phyloP scores from a whole-genome alignment of 2,329 filamentous ascomycete species.

The Fusarium palustre region DNA sequence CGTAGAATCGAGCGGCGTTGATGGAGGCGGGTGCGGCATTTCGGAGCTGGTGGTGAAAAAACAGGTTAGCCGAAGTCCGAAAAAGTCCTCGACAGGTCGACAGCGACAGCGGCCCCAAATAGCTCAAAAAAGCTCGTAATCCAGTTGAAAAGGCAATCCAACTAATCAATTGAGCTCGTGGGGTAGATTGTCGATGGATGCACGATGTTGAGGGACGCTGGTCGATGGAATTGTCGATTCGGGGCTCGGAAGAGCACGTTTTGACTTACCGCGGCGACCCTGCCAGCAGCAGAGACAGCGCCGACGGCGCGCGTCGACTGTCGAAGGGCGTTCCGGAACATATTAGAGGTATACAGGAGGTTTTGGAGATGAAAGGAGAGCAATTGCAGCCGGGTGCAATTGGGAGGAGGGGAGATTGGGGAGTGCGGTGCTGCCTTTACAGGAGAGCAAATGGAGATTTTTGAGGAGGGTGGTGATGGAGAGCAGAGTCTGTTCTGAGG shows the following conservation, averaged over 20 bases:
- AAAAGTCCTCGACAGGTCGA: slow-evolving; percentile 49
- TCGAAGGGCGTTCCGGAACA: slow-evolving; percentile 99
- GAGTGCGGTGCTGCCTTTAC: slow-evolving; percentile 62
- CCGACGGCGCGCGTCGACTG: slow-evolving; percentile 95
- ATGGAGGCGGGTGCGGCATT: slow-evolving; percentile 83
- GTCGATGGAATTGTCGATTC: slow-evolving; percentile 61
- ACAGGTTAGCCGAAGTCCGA: slow-evolving; percentile 67
- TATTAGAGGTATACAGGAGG: slow-evolving; percentile 69
- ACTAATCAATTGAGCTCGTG: slow-evolving; percentile 54
- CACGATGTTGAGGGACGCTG: slow-evolving; percentile 52
- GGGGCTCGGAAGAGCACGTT: slow-evolving; percentile 53
- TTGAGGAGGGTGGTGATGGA: slow-evolving; percentile 56
- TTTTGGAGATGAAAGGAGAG: slow-evolving; percentile 65
- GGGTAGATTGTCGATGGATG: slow-evolving; percentile 49
- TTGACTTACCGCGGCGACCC: slow-evolving; percentile 91
- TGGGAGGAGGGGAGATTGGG: slow-evolving; percentile 71
- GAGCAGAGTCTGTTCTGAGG: slow-evolving; percentile 58
- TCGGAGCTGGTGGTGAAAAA: slow-evolving; percentile 78
- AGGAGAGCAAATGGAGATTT: slow-evolving; percentile 60
- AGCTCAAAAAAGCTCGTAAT: slow-evolving; percentile 52
- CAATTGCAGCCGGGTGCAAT: slow-evolving; percentile 74
- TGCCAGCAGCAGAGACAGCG: slow-evolving; percentile 91
- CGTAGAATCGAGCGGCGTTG: slow-evolving; percentile 86
- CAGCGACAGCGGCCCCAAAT: slow-evolving; percentile 47
- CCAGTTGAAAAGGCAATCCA: slow-evolving; percentile 29